These are phyloP conservation scores for Saccharomycopsis sp. DNA, from an alignment of 805 yeast species.

Conservation along the genomic window DNA sequence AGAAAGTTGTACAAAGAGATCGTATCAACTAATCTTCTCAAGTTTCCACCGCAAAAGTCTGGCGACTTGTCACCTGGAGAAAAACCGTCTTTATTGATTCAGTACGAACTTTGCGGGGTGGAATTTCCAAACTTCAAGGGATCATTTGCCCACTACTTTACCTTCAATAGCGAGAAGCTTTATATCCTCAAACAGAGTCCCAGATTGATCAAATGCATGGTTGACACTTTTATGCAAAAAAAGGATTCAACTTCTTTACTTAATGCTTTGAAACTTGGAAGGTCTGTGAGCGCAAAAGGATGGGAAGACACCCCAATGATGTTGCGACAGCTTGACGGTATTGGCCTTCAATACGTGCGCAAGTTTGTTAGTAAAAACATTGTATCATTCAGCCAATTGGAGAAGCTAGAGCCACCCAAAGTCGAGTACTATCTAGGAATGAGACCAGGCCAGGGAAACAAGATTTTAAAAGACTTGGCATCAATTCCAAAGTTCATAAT, in stretches of 20 bases:
- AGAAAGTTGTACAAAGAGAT: slow-evolving; percentile 37
- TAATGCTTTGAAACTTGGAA: slow-evolving; percentile 30
- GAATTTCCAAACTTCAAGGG: slow-evolving; percentile 39
- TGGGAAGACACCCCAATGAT: slow-evolving; percentile 43
- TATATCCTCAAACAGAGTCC: slow-evolving; percentile 35
- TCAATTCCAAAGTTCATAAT: slow-evolving; percentile 32
- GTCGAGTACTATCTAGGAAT: slow-evolving; percentile 36
- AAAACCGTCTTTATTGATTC: slow-evolving; percentile 36
- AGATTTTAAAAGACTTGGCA: slow-evolving; percentile 29
- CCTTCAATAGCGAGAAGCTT: slow-evolving; percentile 37
- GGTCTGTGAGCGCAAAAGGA: slow-evolving; percentile 36
- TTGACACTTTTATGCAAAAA: slow-evolving; percentile 35
- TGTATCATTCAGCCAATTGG: slow-evolving; percentile 27
- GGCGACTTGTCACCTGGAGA: slow-evolving; percentile 25
- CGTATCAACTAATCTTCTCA: slow-evolving; percentile 32
- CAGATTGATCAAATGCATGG: slow-evolving; percentile 36
- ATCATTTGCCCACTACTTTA: slow-evolving; percentile 30
- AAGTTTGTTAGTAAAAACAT: slow-evolving; percentile 32
- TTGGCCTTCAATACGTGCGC: slow-evolving; percentile 35
- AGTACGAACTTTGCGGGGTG: slow-evolving; percentile 42
- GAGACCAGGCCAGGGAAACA: slow-evolving; percentile 34
- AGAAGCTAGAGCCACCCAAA: slow-evolving; percentile 26
- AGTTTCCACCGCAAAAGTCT: slow-evolving; percentile 29
- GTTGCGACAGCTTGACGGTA: slow-evolving; percentile 39
- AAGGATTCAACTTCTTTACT: slow-evolving; percentile 35